phyloP scores from a whole-genome alignment of 768 basidiomycete species.

The Symmetrospora coprosmae region DNA sequence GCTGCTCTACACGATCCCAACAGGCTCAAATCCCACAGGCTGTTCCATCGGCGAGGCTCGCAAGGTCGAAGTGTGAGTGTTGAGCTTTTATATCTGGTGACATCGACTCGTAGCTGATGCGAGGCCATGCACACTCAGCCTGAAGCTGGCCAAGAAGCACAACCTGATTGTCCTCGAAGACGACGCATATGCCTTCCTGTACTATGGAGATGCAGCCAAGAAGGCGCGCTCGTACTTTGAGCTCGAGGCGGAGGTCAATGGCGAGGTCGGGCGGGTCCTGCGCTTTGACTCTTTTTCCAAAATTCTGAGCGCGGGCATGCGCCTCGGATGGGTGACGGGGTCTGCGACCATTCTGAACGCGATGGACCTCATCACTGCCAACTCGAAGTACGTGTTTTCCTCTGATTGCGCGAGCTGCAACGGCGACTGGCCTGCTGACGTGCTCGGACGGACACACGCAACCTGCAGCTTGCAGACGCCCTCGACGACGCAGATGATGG shows the following conservation, averaged over 20 bases:
- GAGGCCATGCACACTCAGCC: constrained; percentile 42
- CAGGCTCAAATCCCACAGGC: constrained; percentile 77
- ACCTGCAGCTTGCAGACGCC: background rate
- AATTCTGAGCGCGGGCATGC: constrained; percentile 42
- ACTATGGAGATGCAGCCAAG: constrained; percentile 53
- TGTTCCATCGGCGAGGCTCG: constrained; percentile 58
- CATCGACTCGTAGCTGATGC: too few species aligned
- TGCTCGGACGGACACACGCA: constrained; percentile 32
- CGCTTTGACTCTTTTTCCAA: constrained; percentile 86
- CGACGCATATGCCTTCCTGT: constrained; percentile 44
- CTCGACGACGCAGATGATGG: constrained; percentile 43
- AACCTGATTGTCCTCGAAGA: constrained; percentile 72
- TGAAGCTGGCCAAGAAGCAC: constrained; percentile 56
- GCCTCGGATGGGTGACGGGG: constrained; percentile 67
- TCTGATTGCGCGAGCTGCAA: constrained; percentile 32
- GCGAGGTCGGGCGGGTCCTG: constrained; percentile 59
- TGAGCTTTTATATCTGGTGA: too few species aligned
- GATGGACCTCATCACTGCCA: constrained; percentile 56
- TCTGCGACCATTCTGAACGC: constrained; percentile 53
- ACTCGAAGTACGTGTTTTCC: constrained; percentile 38
- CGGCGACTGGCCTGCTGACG: constrained; percentile 28
- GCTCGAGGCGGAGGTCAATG: constrained; percentile 53
- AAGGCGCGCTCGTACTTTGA: constrained; percentile 62
- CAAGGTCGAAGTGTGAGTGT: constrained; percentile 40
- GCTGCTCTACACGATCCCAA: constrained; percentile 59